Evolutionary conservation across 2,329 filamentous ascomycete genomes (phyloP).

Genomic region (Catunica adiposa): DNA sequence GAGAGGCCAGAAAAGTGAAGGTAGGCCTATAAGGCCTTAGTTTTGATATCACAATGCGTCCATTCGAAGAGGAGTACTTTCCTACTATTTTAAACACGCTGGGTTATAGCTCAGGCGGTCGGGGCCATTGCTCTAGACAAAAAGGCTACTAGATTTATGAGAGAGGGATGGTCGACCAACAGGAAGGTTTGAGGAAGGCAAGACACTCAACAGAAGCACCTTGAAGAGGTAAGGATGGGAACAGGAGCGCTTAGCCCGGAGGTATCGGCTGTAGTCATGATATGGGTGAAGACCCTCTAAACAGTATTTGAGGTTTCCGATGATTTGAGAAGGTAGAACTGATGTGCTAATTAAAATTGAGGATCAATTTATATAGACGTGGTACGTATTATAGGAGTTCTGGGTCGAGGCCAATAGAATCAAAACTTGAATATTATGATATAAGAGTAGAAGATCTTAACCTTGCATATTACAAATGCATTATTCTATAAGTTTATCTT

Average conservation of each 20-base stretch:
- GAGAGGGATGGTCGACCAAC: slow-evolving; percentile 32
- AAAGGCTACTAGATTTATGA: slow-evolving; percentile 39
- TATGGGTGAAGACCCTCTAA: too few relatives aligned
- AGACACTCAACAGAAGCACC: slow-evolving; percentile 60
- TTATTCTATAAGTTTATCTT: too few relatives aligned
- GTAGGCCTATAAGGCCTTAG: slow-evolving; percentile 44
- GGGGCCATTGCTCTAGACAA: slow-evolving; percentile 54
- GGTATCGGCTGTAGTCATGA: background rate
- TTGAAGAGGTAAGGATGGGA: slow-evolving; percentile 73
- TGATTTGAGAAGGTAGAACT: too few relatives aligned
- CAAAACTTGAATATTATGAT: too few relatives aligned
- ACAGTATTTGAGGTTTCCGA: too few relatives aligned
- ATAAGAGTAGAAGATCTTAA: too few relatives aligned
- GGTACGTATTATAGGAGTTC: too few relatives aligned
- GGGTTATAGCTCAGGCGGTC: slow-evolving; percentile 74
- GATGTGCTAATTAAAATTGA: too few relatives aligned
- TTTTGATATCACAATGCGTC: background rate
- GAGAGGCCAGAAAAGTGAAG: slow-evolving; percentile 58
- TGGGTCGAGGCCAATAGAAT: too few relatives aligned
- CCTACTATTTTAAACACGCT: slow-evolving; percentile 92
- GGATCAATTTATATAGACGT: too few relatives aligned
- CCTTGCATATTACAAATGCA: too few relatives aligned
- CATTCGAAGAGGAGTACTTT: slow-evolving; percentile 25
- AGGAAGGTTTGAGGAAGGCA: slow-evolving; percentile 60
- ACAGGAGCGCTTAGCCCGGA: slow-evolving; percentile 45